Conservation (phyloP, 441 rosid species). For the Eruca vesicaria region DNA sequence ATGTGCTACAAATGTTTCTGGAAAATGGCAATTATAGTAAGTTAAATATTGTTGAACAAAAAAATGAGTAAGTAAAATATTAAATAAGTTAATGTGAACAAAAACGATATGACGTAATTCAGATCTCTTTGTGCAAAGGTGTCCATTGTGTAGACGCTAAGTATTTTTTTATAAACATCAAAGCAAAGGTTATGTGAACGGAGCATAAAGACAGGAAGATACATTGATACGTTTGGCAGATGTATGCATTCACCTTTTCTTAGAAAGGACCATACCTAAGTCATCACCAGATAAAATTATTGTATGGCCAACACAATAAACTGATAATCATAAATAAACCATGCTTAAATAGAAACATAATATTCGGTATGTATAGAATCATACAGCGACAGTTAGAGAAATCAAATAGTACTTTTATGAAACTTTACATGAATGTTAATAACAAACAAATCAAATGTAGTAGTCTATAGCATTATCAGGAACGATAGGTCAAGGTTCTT, state of each 20-base stretch:
- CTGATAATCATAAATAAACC: not conserved
- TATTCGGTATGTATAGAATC: not conserved
- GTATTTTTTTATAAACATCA: constrained; percentile 7
- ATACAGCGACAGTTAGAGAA: not conserved
- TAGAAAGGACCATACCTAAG: constrained; percentile 3
- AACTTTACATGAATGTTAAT: not conserved
- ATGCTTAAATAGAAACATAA: not conserved
- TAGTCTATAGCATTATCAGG: not conserved
- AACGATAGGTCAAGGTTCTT: not conserved
- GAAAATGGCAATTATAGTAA: not conserved
- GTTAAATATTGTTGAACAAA: not conserved
- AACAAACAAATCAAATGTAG: not conserved
- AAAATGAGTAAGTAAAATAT: constrained; percentile 1
- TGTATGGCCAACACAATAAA: not conserved
- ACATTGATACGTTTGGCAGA: constrained; percentile 17
- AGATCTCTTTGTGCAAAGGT: constrained; percentile 3
- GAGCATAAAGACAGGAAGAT: constrained; percentile 7
- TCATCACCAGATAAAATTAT: not conserved
- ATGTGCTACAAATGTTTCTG: constrained; percentile 17
- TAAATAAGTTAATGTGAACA: constrained; percentile 8
- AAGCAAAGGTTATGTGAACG: constrained; percentile 22
- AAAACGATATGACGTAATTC: constrained; percentile 10
- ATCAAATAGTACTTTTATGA: not conserved
- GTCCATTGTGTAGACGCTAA: constrained; percentile 25
- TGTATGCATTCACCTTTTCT: not conserved